Evolutionary conservation across 2,329 filamentous ascomycete genomes (phyloP).

Genomic region (Chrysoporthe austroafricana): DNA sequence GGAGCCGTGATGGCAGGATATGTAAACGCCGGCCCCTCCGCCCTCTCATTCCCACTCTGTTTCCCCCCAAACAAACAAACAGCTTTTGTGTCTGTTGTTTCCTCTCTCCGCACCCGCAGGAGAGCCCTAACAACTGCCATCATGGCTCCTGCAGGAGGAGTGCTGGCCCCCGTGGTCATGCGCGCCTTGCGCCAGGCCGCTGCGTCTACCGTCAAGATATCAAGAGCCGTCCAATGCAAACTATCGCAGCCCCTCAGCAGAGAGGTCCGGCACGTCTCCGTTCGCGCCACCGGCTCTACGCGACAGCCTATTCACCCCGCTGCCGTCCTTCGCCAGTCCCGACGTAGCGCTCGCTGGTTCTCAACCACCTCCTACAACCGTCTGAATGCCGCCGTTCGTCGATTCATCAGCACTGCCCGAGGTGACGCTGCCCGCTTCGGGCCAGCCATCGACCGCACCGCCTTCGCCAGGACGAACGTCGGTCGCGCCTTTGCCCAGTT

Average conservation of each 20-base stretch:
- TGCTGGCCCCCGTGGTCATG: slow-evolving; percentile 61
- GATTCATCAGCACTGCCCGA: slow-evolving; percentile 53
- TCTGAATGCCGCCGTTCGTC: slow-evolving; percentile 50
- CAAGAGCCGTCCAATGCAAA: slow-evolving; percentile 55
- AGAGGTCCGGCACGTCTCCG: slow-evolving; percentile 51
- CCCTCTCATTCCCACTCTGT: not conserved
- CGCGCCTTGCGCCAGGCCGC: slow-evolving; percentile 58
- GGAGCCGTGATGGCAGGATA: slow-evolving; percentile 1
- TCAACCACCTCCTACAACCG: slow-evolving; percentile 49
- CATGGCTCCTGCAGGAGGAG: slow-evolving; percentile 61
- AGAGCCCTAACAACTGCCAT: slow-evolving; percentile 35
- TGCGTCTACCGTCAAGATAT: slow-evolving; percentile 46
- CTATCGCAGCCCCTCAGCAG: slow-evolving; percentile 51
- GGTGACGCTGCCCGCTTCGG: slow-evolving; percentile 40
- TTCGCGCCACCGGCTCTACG: slow-evolving; percentile 44
- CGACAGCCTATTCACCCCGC: slow-evolving; percentile 58
- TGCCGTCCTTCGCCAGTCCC: slow-evolving; percentile 55
- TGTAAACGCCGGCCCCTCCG: slow-evolving; percentile 4
- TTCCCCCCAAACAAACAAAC: not conserved
- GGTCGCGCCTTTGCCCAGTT: slow-evolving; percentile 61
- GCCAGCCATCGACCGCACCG: slow-evolving; percentile 51
- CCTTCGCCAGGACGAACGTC: slow-evolving; percentile 53
- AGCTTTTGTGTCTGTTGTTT: not conserved
- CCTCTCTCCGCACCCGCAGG: slow-evolving; percentile 25
- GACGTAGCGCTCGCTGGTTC: slow-evolving; percentile 52